Evolutionary conservation across 352 stramenopile species (phyloP), one percentile per base, ranked within the genome.

Genomic region (Globisporangium abappressorium): DNA sequence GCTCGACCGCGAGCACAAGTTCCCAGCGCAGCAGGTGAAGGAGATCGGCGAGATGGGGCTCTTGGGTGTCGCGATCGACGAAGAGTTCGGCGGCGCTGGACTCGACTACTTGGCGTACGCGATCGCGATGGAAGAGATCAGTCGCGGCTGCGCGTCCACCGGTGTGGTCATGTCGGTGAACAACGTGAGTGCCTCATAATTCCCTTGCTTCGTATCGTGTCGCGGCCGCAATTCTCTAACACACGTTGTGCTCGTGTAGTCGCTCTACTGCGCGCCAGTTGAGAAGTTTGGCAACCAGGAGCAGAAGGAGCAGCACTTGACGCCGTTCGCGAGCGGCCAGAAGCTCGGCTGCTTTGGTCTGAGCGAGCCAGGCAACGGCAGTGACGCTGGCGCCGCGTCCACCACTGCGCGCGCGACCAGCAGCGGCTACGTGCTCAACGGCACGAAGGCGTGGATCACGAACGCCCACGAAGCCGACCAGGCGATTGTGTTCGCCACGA

Each of bases 41-140:
- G 80, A 93, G 72, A 69, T 98, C 66, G 90, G 90, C 20, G 95
- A 98, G 67, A 95, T 99, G 71, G 96, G 96, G 3, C 75, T 99
- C 24, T 98, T 99, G 94, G 97, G 97, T 30, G 93, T 99, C 47
- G 95, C 95, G 56, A 87, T 98, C 26, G 69, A 83, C 41, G 82
- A 93, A 33, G 73, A 98, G 41, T 92, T 96, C 68, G 93, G 92
- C 47, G 97, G 97, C 26, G 90, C 89, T 6, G 97, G 92, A 11
- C 85, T 99, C 55, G 96, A 99, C 79, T 97, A 98, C 69, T 70
- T 99, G 30, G 93, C 93, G 8, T 99, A 99, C 76, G 92, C 96
- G 24, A 99, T 99, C 78, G 96, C 96, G 18, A 98, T 99, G 88
- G 97, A 99, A 73, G 96, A 99, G 81, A 98, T 99, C 70, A 98